These are phyloP conservation scores for Nothomitra cinnamomea DNA, from an alignment of 2,329 filamentous ascomycete genomes.

Conservation along the genomic window DNA sequence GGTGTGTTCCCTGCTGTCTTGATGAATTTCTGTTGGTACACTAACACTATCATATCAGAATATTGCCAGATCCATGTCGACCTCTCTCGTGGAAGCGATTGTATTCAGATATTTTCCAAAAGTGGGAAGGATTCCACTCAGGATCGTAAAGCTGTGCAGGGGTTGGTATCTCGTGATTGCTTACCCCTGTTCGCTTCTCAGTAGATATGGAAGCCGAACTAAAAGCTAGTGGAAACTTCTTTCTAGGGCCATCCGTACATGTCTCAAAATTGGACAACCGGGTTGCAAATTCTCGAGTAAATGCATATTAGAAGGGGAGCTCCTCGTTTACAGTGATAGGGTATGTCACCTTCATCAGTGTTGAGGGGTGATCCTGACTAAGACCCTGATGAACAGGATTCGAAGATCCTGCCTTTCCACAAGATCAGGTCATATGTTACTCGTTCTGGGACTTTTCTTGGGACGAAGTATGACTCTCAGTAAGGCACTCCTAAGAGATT, in stretches of 20 bases:
- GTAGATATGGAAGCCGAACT: not conserved
- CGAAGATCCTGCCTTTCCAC: conserved; percentile 56
- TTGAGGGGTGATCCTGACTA: conserved; percentile 10
- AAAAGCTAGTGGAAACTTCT: not conserved
- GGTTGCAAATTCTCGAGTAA: conserved; percentile 41
- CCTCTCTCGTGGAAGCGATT: conserved; percentile 33
- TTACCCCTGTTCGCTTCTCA: not conserved
- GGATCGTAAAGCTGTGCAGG: conserved; percentile 47
- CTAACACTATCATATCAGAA: conserved; percentile 27
- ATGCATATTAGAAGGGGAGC: conserved; percentile 72
- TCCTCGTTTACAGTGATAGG: conserved; percentile 59
- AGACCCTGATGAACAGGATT: conserved; percentile 24
- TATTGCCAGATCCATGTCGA: conserved; percentile 83
- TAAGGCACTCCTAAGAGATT: conserved; percentile 21
- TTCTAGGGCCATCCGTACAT: conserved; percentile 36
- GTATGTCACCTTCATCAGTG: conserved; percentile 16
- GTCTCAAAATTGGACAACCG: conserved; percentile 41
- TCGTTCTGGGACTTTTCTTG: conserved; percentile 53
- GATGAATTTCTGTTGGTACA: not conserved
- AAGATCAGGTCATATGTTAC: conserved; percentile 67
- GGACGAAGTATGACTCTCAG: conserved; percentile 51
- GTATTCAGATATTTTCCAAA: conserved; percentile 76
- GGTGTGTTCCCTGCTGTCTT: not conserved
- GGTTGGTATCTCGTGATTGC: conserved; percentile 10
- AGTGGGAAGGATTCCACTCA: conserved; percentile 75